Evolutionary conservation across 2,329 filamentous ascomycete genomes (phyloP).

Genomic region (Aspergillus latus): DNA sequence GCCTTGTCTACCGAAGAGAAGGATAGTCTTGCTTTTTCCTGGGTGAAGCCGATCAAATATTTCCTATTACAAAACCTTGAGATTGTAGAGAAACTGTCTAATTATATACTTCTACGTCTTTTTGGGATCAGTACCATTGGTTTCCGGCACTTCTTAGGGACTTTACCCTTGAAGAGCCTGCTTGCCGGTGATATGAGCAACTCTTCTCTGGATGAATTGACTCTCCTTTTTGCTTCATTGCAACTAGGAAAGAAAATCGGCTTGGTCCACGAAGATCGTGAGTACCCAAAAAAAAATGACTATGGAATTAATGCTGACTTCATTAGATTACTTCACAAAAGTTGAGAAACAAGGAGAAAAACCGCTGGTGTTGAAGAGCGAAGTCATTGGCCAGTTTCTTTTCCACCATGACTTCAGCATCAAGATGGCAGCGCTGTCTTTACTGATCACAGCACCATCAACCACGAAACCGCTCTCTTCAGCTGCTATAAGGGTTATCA

Average conservation of each 20-base stretch:
- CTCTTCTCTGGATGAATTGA: constrained; percentile 54
- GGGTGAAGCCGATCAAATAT: constrained; percentile 39
- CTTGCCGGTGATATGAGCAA: constrained; percentile 47
- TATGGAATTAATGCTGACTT: constrained; percentile 6
- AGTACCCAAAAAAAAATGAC: constrained; percentile 19
- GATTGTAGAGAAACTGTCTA: constrained; percentile 36
- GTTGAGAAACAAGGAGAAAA: constrained; percentile 15
- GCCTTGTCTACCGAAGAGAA: constrained; percentile 9
- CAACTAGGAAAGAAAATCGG: constrained; percentile 70
- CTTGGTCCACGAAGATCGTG: constrained; percentile 67
- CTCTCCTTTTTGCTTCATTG: constrained; percentile 65
- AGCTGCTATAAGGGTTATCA: constrained; percentile 62
- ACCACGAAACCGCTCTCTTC: constrained; percentile 70
- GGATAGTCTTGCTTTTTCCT: constrained; percentile 28
- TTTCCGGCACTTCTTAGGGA: constrained; percentile 54
- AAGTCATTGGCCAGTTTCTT: constrained; percentile 39
- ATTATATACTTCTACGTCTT: constrained; percentile 37
- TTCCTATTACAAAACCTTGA: constrained; percentile 39
- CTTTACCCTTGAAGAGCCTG: constrained; percentile 55
- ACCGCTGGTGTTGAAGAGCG: constrained; percentile 35
- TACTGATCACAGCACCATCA: constrained; percentile 73
- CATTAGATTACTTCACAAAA: constrained; percentile 32
- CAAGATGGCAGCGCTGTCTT: constrained; percentile 73
- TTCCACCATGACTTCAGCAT: constrained; percentile 60
- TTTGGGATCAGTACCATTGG: constrained; percentile 35